Conservation (phyloP, 2,329 filamentous ascomycete genomes). For the Colletotrichum sp. region DNA sequence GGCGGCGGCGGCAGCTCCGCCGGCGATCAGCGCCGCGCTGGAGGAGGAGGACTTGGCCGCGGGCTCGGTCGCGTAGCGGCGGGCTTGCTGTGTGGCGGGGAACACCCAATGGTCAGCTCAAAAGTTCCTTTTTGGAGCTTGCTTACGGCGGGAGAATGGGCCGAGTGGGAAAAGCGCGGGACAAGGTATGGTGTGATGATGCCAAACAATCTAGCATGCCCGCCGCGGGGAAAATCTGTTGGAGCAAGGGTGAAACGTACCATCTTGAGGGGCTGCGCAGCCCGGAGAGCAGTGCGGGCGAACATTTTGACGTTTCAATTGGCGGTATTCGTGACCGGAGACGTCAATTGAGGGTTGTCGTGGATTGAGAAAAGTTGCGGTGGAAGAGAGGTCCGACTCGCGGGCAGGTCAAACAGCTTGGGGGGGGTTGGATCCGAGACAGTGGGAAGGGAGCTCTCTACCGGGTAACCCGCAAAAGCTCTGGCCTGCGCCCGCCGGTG, state of each 20-base stretch:
- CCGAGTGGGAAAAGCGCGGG: background rate
- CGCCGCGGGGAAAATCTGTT: background rate
- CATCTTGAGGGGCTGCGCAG: constrained; percentile 68
- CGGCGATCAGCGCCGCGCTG: constrained; percentile 66
- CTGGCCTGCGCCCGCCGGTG: background rate
- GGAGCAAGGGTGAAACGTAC: constrained; percentile 46
- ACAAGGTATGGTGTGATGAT: background rate
- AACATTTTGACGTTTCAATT: constrained; percentile 59
- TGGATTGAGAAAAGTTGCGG: background rate
- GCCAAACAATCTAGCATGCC: background rate
- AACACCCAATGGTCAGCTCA: constrained; percentile 31
- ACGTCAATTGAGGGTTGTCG: constrained; percentile 13
- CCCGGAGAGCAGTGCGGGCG: constrained; percentile 67
- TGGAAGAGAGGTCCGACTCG: background rate
- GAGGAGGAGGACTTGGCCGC: constrained; percentile 53
- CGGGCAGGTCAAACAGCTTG: background rate
- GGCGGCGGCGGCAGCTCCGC: constrained; percentile 63
- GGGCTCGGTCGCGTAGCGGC: constrained; percentile 73
- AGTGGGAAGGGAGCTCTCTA: background rate
- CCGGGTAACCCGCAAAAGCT: background rate
- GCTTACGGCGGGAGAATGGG: background rate
- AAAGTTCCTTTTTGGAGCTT: background rate
- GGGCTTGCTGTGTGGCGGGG: constrained; percentile 43
- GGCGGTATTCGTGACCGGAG: constrained; percentile 4
- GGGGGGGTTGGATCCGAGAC: background rate